Evolutionary conservation across 208 protist species (phyloP).

Genomic region (Borovskyia barvae): DNA sequence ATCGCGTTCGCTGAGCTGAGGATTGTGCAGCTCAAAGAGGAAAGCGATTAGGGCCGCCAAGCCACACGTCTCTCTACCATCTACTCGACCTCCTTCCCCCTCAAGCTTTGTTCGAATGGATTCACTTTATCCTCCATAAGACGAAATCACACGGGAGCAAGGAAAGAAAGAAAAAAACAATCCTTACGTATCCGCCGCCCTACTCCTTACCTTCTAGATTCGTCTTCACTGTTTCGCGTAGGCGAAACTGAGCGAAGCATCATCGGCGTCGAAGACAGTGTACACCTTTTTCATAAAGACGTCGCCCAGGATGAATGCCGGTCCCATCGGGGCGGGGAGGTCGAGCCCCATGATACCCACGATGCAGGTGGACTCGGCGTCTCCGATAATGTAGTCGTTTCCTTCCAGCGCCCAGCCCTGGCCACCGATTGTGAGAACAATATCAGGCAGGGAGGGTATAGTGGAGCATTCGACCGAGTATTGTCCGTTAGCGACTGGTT

Average conservation of each 20-base stretch:
- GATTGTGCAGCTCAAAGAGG: too few relatives aligned
- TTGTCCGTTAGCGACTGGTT: constrained; percentile 34
- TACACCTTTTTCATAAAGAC: constrained; percentile 61
- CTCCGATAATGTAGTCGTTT: constrained; percentile 88
- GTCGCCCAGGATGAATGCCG: constrained; percentile 53
- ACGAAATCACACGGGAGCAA: too few relatives aligned
- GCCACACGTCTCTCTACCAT: too few relatives aligned
- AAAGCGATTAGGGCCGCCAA: too few relatives aligned
- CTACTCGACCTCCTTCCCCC: not conserved
- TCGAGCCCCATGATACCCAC: constrained; percentile 53
- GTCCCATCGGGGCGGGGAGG: constrained; percentile 31
- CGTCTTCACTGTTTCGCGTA: too few relatives aligned
- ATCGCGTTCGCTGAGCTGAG: too few relatives aligned
- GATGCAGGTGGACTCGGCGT: constrained; percentile 37
- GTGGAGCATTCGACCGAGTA: constrained; percentile 45
- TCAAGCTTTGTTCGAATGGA: too few relatives aligned
- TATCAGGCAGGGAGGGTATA: constrained; percentile 57
- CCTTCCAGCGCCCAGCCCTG: constrained; percentile 56
- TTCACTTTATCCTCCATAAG: too few relatives aligned
- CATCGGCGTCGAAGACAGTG: constrained; percentile 57
- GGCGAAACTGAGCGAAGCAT: constrained; percentile 48
- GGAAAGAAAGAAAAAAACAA: too few relatives aligned
- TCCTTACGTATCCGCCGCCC: too few relatives aligned
- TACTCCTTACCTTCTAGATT: too few relatives aligned
- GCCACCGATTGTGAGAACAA: constrained; percentile 68